Evolutionary conservation across 495 filamentous ascomycete species (phyloP), one percentile per base, ranked within the genome.

Genomic region (Elaphomyces granulatus): DNA sequence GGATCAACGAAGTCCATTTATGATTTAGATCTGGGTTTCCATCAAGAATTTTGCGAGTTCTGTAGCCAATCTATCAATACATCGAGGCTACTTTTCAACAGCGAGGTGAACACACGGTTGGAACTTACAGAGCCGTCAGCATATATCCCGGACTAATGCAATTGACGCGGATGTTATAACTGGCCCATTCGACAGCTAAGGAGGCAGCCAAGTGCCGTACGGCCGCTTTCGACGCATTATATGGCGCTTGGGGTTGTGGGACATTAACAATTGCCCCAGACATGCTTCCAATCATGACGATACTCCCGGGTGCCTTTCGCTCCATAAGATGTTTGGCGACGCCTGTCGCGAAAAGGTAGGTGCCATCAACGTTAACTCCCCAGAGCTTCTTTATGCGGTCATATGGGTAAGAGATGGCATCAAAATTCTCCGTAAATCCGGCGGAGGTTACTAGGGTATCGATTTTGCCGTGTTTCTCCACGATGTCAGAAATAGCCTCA

Each of bases 281-380:
- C 90, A 98, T 95, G 70, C 79, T 86, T 12, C 86, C 87, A 48
- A 95, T 94, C 66, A 94, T 83, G 43, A 95, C 81, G 58, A 96
- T 84, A 61, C 79, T 87, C 3, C 90, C 88, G 3, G 73, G 67
- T 12, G 68, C 66, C 46, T 84, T 74, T 45, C 83, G 75, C 48
- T 76, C 77, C 77, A 94, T 88, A 43, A 98, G 59, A 48, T 96
- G 87, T 55, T 81, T 80, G 12, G 88, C 88, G 14, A 94, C 78
- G 15, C 73, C 80, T 9, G 75, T 79, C 2, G 88, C 84, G 54
- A 87, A 93, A 15, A 93, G 63, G 47, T 92, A 95, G 15, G 88
- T 94, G 10, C 90, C 90, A 46, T 98, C 81, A 0, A 95, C 86
- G 46, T 95, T 94, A 50, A 96, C 87, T 9, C 77, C 77, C 85